Conservation (phyloP, 768 basidiomycete species). For the Termitomyces sp. region DNA sequence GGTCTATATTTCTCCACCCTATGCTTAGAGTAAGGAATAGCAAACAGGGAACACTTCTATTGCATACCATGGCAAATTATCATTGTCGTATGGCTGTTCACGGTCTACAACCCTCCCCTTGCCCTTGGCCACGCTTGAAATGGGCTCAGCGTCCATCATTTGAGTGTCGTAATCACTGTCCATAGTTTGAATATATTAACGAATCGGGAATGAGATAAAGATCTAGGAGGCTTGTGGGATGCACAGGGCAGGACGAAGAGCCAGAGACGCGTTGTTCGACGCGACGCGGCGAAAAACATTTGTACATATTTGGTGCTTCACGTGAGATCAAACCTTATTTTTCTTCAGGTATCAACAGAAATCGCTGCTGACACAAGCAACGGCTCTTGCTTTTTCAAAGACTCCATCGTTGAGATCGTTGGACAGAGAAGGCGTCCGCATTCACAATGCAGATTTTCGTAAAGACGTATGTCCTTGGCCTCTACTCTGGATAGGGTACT, state of each 20-base stretch:
- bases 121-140: constrained; percentile 44
- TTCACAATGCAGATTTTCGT: constrained; percentile 97
- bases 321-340: constrained; percentile 13
- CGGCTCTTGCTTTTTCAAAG: constrained; percentile 79
- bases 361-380: constrained; percentile 12
- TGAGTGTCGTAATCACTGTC: constrained; percentile 51
- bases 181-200: constrained; percentile 29
- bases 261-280: constrained; percentile 11
- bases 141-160: constrained; percentile 43
- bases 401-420: constrained; percentile 88
- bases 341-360: constrained; percentile 14
- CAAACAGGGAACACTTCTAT: background rate
- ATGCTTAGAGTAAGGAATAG: constrained; percentile 2
- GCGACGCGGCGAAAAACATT: constrained; percentile 6
- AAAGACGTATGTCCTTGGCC: constrained; percentile 64
- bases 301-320: constrained; percentile 2
- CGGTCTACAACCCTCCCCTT: constrained; percentile 60
- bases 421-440: constrained; percentile 82
- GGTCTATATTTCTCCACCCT: constrained; percentile 99
- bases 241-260: background rate
- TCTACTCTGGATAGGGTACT: background rate
- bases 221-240: background rate
- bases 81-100: constrained; percentile 38
- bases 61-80: constrained; percentile 77
- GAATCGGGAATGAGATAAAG: background rate